Base-by-base conservation (phyloP, 768 basidiomycete species). In the Tricholoma hemisulphureum region DNA sequence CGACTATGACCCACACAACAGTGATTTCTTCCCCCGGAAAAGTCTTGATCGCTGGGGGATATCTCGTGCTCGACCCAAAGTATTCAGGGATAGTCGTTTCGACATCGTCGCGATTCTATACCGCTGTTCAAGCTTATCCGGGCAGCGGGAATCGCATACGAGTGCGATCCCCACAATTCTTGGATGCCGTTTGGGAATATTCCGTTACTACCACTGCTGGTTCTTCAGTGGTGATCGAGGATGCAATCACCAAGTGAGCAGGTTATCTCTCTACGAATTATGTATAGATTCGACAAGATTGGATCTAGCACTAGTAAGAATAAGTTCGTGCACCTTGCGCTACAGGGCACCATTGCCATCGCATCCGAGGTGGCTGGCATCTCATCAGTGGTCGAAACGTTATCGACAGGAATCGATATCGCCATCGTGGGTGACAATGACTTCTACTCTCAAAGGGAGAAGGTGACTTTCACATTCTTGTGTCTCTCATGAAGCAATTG, bases 71-170 rank as follows among this genome's bases (percentile, higher is more conserved):
- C 60, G 95, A 98, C 72, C 87, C 84, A 18, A 75, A 80, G 6
- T 93, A 91, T 69, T 85, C 89, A 28, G 97, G 96, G 51, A 74
- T 92, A 58, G 95, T 95, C 45, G 82, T 98, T 45, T 92, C 94
- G 1, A 95, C 96, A 14, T 93, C 93, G 10, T 93, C 94, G 20
- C 85, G 97, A 37, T 98, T 99, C 76, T 98, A 95, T 73, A 87
- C 94, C 21, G 83, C 86, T 63, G 77, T 95, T 49, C 78, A 74
- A 49, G 68, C 71, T 18, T 61, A 62, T 26, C 46, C 69, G 14
- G 56, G 61, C 5, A 67, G 67, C 6, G 65, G 72, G 32, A 67
- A 74, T 62, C 76, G 71, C 60, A 84, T 98, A 68, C 73, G 78
- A 58, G 93, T 98, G 39, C 81, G 84, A 70, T 95, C 95, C 4